phyloP scores from a whole-genome alignment of 441 rosid species.

The Corymbia citriodora region DNA sequence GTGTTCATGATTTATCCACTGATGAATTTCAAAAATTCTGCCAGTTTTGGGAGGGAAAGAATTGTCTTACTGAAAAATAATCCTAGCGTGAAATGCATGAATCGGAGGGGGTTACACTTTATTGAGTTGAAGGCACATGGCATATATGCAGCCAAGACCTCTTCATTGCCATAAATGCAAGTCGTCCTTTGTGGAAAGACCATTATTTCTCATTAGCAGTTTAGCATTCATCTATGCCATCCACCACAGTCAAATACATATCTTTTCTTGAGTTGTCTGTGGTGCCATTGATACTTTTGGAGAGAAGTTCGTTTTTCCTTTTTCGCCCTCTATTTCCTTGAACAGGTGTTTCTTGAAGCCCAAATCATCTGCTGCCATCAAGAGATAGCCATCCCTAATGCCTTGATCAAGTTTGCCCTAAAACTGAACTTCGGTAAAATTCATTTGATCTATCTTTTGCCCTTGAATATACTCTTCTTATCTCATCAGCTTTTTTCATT shows the following conservation, averaged over 20 bases:
- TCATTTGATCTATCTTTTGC: background rate
- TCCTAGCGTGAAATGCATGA: background rate
- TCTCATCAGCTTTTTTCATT: background rate
- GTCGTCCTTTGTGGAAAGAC: background rate
- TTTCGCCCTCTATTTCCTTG: background rate
- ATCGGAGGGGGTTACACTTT: background rate
- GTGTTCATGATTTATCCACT: background rate
- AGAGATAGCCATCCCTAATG: background rate
- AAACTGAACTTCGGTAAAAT: background rate
- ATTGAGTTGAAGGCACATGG: background rate
- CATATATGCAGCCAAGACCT: background rate
- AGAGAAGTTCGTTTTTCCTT: background rate
- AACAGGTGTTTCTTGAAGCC: background rate
- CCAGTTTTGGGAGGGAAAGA: background rate
- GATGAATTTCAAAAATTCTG: background rate
- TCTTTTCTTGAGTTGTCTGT: background rate
- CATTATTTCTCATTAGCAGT: background rate
- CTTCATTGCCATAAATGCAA: background rate
- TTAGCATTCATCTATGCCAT: background rate
- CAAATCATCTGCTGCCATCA: background rate
- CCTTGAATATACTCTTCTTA: background rate
- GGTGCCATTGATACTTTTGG: background rate
- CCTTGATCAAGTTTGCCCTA: background rate
- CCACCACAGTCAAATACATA: background rate
- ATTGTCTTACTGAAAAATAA: background rate